Evolutionary conservation across 257 asterid species (phyloP), one percentile per base, ranked within the genome.

Genomic region (Scutellaria galericulata): DNA sequence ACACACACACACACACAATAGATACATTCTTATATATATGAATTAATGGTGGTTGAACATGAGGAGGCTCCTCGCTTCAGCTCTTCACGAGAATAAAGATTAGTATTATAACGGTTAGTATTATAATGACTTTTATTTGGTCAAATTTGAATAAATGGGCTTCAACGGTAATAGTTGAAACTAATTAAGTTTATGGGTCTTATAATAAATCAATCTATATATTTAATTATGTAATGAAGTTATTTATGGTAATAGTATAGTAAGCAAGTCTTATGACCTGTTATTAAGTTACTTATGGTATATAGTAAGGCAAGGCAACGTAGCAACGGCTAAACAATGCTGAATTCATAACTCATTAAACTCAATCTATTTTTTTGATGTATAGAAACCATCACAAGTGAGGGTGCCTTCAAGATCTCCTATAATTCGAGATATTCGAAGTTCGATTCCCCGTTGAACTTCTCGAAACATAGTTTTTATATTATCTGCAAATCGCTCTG

Each of bases 371-470:
- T 82, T 73, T 81, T 77, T 62, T 78, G 77, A 83, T 79, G 85
- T 66, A 81, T 80, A 9, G 64, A 90, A 85, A 59, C 97, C 92
- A 77, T 89, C 88, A 44, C 88, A 82, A 9, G 98, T 90, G 40
- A 91, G 76, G 40, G 97, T 86, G 41, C 98, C 96, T 22, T 81
- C 97, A 24, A 91, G 91, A 78, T 91, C 96, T 5, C 96, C 99
- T 5, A 94, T 89, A n/a, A 85, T 85, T 70, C 93, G 87, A 18
- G 96, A 83, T 81, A 94, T 79, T 40, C 96, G 86, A 18, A 94
- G 83, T 64, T 89, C 99, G 41, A 91, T 87, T 9, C 97, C 99
- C 57, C 93, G 81, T 64, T 94, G 97, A 9, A 89, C 91, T 80
- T 94, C 96, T 47, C 70, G 70, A 55, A 89, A 86, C 18, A 89